phyloP scores from a whole-genome alignment of 2,329 filamentous ascomycete genomes.

The Fusarium zealandicum region DNA sequence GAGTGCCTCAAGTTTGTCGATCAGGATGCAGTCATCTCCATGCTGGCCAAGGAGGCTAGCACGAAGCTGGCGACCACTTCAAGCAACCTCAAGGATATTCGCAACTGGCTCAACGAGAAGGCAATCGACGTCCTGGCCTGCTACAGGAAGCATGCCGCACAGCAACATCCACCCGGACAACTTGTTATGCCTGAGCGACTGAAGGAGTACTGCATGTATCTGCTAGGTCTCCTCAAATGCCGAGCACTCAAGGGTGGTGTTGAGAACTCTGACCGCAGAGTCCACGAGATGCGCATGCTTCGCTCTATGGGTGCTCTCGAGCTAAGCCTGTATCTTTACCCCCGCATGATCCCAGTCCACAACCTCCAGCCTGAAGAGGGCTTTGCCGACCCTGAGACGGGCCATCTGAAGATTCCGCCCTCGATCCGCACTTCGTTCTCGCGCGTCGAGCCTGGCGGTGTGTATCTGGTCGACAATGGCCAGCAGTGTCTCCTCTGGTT shows the following conservation, averaged over 20 bases:
- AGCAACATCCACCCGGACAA: conserved; percentile 87
- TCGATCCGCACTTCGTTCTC: conserved; percentile 83
- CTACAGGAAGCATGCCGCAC: conserved; percentile 90
- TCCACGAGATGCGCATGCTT: conserved; percentile 91
- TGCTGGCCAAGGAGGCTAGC: conserved; percentile 93
- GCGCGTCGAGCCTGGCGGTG: conserved; percentile 89
- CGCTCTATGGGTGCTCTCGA: conserved; percentile 87
- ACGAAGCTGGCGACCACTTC: conserved; percentile 78
- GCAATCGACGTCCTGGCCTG: conserved; percentile 90
- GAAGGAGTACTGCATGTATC: conserved; percentile 97
- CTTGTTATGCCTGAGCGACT: conserved; percentile 94
- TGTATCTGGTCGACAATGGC: conserved; percentile 94
- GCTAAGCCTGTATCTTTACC: conserved; percentile 91
- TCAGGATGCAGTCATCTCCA: conserved; percentile 87
- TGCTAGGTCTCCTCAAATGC: conserved; percentile 87
- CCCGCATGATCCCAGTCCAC: conserved; percentile 90
- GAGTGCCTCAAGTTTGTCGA: conserved; percentile 93
- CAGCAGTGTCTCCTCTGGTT: conserved; percentile 93
- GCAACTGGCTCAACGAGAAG: conserved; percentile 84
- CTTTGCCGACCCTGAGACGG: conserved; percentile 86
- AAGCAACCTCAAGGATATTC: conserved; percentile 82
- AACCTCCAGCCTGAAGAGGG: conserved; percentile 87
- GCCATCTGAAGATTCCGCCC: conserved; percentile 84
- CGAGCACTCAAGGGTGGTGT: conserved; percentile 92
- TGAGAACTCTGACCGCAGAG: conserved; percentile 87